Base-by-base conservation (phyloP, 2,329 filamentous ascomycete species). In the Elsinoe arachidis region DNA sequence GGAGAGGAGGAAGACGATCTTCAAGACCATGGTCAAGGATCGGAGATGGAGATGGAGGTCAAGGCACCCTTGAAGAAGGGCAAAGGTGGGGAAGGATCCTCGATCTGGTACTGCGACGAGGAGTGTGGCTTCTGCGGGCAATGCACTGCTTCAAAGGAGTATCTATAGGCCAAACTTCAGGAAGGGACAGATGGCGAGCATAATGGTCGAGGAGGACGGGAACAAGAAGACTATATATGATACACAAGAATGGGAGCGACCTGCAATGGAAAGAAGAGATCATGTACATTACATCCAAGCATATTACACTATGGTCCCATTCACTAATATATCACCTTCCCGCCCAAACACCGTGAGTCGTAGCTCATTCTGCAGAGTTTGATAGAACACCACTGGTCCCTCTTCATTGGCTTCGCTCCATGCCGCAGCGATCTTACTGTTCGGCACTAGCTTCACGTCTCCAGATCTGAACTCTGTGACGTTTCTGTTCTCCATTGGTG, bases 261-360 rank as follows among this genome's bases (percentile, higher is more conserved):
- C 26, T 30, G 26, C 4, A 9, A 30, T 30, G 26, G 9, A 5
- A 7, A 30, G 5, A 9, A 9, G 9, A 46, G 41, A 19, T 26
- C 10, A 10, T 26, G 41, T 46, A 46, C 41, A 23, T 46, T 14
- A 30, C 10, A 26, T 23, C 14, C 12, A 23, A 46, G 19, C 10
- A 14, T 3, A 43, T 53, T 21, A 53, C 12, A 34, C 34, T 17
- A 53, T 39, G 15, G 49, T 53, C 14, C 33, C 17, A 15, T 53
- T 53, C 12, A 26, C 33, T 19, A 34, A 12, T 23, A 53, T 39
- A 11, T 15, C 15, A 11, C 49, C 49, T 12, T 53, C 49, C 12
- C n/a, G 5, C 14, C 49, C 49, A 53, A 53, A 53, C n/a, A 53
- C 34, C n/a, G 33, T 53, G 33, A 53, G 15, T 39, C 49, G 37